Base-by-base conservation (phyloP, 148 eudicot species). In the Cornus kousa region DNA sequence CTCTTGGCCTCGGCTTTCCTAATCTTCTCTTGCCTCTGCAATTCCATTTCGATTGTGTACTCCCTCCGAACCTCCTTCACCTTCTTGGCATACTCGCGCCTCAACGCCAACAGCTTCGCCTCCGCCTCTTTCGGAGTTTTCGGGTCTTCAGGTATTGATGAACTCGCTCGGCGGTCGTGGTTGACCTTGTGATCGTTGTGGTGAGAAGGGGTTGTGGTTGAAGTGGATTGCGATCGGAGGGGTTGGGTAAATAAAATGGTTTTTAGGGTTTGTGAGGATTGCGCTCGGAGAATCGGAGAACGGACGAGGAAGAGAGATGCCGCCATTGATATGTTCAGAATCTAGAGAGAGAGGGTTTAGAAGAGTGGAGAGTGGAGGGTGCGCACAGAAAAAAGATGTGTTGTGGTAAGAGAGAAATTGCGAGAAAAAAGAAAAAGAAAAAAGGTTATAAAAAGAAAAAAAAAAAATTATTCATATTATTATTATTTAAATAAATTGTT, bases 11-110 rank as follows among this genome's bases (percentile, higher is more conserved):
- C 90, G 32, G 87, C 94, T 57, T 86, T 87, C 43, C 87, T 77
- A 70, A 74, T 16, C 79, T 91, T 82, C 70, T 93, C 94, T 69
- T 84, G 80, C 78, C 88, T 83, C 82, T 83, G 87, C 80, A 89
- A 28, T 79, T 93, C 97, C 92, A 93, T 81, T 82, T 93, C 97
- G 20, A 77, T 20, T 8, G 91, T 91, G 78, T 91, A 93, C 74
- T 83, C 80, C 82, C 90, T 93, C 9, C 97, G 86, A 4, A 87
- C 60, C 68, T 81, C 84, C 77, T 82, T 93, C 23, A 93, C 90
- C 33, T 90, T 87, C 81, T 86, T 88, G 12, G 87, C 92, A 79
- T 93, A 93, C 23, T 91, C 90, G 23, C 97, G 91, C 40, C 97
- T 78, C 31, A 93, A 75, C 12, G 10, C 73, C 9, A 89, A 88